Conservation (phyloP, 306 rosid genomes). For the Aeschynomene evenia region DNA sequence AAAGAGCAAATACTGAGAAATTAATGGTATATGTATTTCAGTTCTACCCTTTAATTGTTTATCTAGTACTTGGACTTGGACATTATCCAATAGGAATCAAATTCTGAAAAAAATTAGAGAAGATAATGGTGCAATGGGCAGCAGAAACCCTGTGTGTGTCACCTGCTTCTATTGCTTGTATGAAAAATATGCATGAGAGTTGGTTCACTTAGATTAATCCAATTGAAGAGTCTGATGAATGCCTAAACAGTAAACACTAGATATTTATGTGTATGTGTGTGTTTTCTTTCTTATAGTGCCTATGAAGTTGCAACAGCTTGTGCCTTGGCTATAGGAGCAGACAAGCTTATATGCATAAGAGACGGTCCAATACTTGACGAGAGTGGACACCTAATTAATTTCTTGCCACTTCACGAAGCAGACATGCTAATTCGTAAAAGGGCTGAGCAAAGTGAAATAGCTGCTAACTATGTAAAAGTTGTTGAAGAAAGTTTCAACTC, state of each 20-base stretch:
- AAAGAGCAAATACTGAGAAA: slow-evolving; percentile 14
- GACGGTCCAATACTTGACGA: slow-evolving; percentile 95
- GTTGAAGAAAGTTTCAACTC: slow-evolving; percentile 59
- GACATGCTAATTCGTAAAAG: slow-evolving; percentile 81
- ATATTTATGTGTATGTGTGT: slow-evolving; percentile 33
- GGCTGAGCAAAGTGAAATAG: slow-evolving; percentile 89
- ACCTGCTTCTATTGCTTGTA: slow-evolving; percentile 12
- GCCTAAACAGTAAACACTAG: slow-evolving; percentile 20
- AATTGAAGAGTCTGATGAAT: slow-evolving; percentile 9
- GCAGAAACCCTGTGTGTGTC: slow-evolving; percentile 2
- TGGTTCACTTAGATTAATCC: slow-evolving; percentile 1
- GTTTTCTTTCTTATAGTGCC: slow-evolving; percentile 55
- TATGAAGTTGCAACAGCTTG: slow-evolving; percentile 98
- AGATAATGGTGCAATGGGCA: background rate
- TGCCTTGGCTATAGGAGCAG: slow-evolving; percentile 90
- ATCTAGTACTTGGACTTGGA: slow-evolving; percentile 4
- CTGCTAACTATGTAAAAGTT: slow-evolving; percentile 92
- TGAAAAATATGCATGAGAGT: background rate
- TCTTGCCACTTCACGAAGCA: slow-evolving; percentile 92
- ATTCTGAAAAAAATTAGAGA: background rate
- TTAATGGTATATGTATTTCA: background rate
- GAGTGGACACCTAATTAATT: slow-evolving; percentile 67
- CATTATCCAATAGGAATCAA: background rate
- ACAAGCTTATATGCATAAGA: slow-evolving; percentile 86
- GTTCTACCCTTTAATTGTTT: background rate